Base-by-base conservation (phyloP, 176 grass and related monocot genomes). In the Carex pumila region DNA sequence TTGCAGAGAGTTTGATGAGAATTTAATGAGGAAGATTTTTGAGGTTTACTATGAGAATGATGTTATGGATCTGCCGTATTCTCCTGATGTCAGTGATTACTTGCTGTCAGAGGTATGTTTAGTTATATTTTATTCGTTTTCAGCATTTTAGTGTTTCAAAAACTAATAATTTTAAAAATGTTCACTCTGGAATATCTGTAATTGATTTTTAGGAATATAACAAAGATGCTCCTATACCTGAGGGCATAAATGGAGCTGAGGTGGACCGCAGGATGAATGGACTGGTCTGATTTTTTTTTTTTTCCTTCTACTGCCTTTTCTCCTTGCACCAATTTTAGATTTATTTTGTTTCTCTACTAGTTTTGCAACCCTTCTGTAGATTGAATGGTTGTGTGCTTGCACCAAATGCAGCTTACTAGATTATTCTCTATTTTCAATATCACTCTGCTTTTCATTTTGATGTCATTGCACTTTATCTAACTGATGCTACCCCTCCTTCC, bases 1-100 rank as follows among this genome's bases (percentile, higher is more conserved):
- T 82, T 72, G 14, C 83, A 94, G 91, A 93, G 93, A 99, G 83
- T 99, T 94, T 74, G 97, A 99, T 82, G 97, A 99, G 80, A 92
- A 88, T 87, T 60, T 99, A 39, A 45, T 99, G 59, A 88, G 74
- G 47, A 99, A 92, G 82, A 88, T 99, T 81, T 99, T 87, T 88
- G 87, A 95, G 63, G 61, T 99, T 55, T 58, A 10, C 59, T 94
- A 99, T 30, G 97, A 99, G 90, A 94, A 90, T 92, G 97, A 93
- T 62, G 87, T 94, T 80, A 18, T 86, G 49, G 93, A 99, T 89
- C 87, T 99, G 83, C 93, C 97, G 80, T 92, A 92, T 87, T 90
- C 91, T 75, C 97, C 97, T 85, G 93, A 99, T 89, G 93, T 95
- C 11, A 84, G 91, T 41, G 88, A 99, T 87, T 99, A 94, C 81